Percentiles rank a stretch among this genome's conserved stretches.
Conservation (phyloP, 2,329 filamentous ascomycete species). For the Trichoderma sp. region DNA sequence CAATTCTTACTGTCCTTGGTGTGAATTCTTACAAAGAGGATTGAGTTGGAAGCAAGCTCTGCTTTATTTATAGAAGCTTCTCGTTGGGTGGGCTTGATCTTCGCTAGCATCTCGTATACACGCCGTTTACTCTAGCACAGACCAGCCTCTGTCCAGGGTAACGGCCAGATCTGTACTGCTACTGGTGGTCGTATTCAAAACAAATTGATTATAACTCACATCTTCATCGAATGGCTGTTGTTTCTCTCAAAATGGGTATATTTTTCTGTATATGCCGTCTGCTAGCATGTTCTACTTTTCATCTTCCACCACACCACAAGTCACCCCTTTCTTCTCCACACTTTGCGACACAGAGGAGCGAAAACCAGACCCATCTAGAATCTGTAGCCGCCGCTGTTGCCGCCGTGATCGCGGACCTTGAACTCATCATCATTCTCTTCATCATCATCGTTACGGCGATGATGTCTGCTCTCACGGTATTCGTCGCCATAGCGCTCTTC, state of each 20-base stretch:
- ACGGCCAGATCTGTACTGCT: neutral
- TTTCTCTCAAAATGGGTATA: neutral
- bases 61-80: neutral
- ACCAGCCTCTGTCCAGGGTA: neutral
- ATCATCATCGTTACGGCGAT: slow-evolving; percentile 26
- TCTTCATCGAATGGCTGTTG: neutral
- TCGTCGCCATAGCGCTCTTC: slow-evolving; percentile 30
- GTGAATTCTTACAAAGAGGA: neutral
- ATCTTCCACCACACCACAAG: neutral
- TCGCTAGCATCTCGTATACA: neutral
- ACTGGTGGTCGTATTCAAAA: neutral
- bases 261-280: neutral
- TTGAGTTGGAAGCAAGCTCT: neutral
- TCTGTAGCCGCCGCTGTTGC: slow-evolving; percentile 13
- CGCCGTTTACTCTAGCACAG: neutral
- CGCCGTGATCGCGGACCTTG: slow-evolving; percentile 34
- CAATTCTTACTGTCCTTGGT: neutral
- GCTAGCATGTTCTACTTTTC: neutral
- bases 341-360: neutral
- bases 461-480: slow-evolving; percentile 27
- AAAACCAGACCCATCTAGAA: neutral
- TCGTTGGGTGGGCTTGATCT: neutral
- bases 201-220: neutral
- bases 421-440: slow-evolving; percentile 27
- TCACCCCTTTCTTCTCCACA: neutral